Evolutionary conservation across 345 rosid genomes (phyloP).

Genomic region (Salix arbutifolia): DNA sequence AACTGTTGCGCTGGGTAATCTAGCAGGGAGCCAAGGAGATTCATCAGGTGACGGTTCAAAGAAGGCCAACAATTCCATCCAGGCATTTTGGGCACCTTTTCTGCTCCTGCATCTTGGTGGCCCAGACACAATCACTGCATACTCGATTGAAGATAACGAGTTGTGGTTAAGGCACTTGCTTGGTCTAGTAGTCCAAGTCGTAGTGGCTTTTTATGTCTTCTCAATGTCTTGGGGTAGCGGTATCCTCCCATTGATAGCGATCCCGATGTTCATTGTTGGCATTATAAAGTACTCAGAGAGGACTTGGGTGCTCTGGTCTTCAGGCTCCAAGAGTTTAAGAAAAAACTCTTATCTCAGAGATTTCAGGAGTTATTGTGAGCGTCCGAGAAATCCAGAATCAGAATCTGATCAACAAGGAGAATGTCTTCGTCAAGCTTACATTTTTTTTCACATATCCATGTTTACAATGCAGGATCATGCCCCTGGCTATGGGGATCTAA

Average conservation of each 20-base stretch:
- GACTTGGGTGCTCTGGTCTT: background rate
- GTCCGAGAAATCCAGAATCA: no score
- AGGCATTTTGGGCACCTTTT: background rate
- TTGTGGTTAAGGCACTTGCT: background rate
- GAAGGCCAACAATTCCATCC: background rate
- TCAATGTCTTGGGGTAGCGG: no score
- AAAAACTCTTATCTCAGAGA: background rate
- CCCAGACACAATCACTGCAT: slow-evolving; percentile 1
- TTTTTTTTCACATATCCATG: background rate
- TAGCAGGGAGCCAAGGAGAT: background rate
- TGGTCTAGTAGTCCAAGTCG: background rate
- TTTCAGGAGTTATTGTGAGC: fast-evolving
- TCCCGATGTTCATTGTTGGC: background rate
- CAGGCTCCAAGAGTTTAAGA: background rate
- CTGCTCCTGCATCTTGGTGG: slow-evolving; percentile 2
- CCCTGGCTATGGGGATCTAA: no score
- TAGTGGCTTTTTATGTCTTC: background rate
- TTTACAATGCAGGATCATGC: background rate
- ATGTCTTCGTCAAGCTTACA: background rate
- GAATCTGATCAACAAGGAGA: background rate
- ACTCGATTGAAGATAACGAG: background rate
- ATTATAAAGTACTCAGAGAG: background rate
- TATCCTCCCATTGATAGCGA: background rate
- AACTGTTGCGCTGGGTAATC: background rate
- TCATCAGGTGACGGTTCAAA: background rate